These are phyloP conservation scores for Boletus speciosus DNA, from an alignment of 768 basidiomycete species.

Conservation along the genomic window DNA sequence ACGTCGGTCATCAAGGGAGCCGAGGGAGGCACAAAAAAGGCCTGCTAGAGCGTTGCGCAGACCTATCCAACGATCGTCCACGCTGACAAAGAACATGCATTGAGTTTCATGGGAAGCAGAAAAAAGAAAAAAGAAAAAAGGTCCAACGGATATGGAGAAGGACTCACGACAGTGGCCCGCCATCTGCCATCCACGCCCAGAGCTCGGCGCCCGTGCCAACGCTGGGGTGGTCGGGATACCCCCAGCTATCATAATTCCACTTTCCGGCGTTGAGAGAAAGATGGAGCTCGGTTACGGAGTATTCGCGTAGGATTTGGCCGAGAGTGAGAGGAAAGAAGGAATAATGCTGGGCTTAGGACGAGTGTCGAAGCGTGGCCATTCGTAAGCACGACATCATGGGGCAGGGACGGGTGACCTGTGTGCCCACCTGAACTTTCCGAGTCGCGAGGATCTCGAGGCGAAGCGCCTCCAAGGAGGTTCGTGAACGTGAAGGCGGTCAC, in stretches of 20 bases:
- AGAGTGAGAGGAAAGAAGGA: conserved; percentile 82
- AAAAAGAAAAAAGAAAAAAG: not conserved
- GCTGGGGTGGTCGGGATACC: conserved; percentile 68
- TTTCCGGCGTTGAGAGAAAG: conserved; percentile 88
- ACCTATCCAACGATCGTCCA: conserved; percentile 78
- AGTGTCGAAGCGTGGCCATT: not conserved
- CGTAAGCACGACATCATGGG: not conserved
- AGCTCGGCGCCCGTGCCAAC: conserved; percentile 87
- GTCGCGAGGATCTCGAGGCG: conserved; percentile 54
- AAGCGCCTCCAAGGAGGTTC: conserved; percentile 51
- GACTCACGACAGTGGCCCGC: conserved; percentile 46
- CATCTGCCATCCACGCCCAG: conserved; percentile 89
- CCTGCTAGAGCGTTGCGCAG: conserved; percentile 89
- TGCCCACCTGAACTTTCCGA: conserved; percentile 44
- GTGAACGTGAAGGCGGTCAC: conserved; percentile 78
- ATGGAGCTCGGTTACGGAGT: conserved; percentile 84
- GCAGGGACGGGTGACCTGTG: not conserved
- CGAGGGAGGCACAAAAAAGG: conserved; percentile 91
- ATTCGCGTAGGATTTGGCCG: conserved; percentile 81
- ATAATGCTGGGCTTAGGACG: conserved; percentile 71
- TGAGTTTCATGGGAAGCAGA: not conserved
- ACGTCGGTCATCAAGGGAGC: conserved; percentile 67
- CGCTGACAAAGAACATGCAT: conserved; percentile 35
- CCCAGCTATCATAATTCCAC: conserved; percentile 87
- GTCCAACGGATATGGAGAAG: not conserved